These are phyloP conservation scores for Tolypocladium sp. DNA, from an alignment of 2,329 filamentous ascomycete genomes.

Conservation along the genomic window DNA sequence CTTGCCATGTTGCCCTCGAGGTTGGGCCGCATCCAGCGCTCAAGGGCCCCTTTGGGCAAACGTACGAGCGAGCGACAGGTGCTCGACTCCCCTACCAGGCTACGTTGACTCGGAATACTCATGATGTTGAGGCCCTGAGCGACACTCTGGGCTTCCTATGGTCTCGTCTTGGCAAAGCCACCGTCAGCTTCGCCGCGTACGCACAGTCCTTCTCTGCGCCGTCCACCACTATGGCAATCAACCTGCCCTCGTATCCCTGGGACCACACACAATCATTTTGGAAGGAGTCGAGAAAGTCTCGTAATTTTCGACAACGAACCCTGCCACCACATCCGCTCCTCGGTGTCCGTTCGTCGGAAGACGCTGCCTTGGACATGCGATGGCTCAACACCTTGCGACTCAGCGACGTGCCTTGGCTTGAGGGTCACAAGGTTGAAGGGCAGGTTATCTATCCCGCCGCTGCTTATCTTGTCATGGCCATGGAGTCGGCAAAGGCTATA, in stretches of 20 bases:
- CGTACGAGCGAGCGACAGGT: conserved; percentile 7
- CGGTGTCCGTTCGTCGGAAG: conserved; percentile 8
- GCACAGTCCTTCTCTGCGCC: background rate
- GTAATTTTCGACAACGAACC: conserved; percentile 1
- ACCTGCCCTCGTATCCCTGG: conserved; percentile 31
- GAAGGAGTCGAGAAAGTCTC: conserved; percentile 10
- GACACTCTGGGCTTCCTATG: conserved; percentile 4
- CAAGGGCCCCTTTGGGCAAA: conserved; percentile 27
- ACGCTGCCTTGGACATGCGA: conserved; percentile 1
- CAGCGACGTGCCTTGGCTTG: conserved; percentile 21
- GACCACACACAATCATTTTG: conserved; percentile 23
- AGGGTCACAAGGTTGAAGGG: conserved; percentile 11
- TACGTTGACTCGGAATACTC: conserved; percentile 7
- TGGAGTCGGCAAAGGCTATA: conserved; percentile 2
- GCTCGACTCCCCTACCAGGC: conserved; percentile 13
- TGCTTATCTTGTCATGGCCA: conserved; percentile 24
- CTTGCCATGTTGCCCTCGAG: conserved; percentile 16
- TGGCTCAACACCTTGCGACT: conserved; percentile 13
- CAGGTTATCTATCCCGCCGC: conserved; percentile 26
- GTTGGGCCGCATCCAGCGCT: conserved; percentile 30
- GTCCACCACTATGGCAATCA: background rate
- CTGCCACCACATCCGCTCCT: conserved; percentile 13
- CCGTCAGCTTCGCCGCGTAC: conserved; percentile 1
- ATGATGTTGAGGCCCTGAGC: conserved; percentile 9
- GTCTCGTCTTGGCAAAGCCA: background rate